These are phyloP conservation scores for Trichoderma koningiopsis DNA, from an alignment of 2,329 filamentous ascomycete species.

Conservation along the genomic window DNA sequence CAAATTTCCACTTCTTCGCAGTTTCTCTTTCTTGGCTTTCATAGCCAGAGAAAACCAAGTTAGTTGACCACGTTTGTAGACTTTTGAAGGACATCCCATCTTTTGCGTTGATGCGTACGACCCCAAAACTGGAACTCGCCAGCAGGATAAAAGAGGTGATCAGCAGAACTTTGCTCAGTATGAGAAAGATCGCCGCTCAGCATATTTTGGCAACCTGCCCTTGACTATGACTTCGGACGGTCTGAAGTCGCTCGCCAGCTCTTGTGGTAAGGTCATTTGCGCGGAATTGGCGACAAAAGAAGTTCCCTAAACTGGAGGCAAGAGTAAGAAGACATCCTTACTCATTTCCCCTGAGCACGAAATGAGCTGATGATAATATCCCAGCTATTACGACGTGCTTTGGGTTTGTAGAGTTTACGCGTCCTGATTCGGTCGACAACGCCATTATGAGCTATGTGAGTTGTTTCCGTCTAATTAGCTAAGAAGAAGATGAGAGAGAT, in stretches of 20 bases:
- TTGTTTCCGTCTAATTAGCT: constrained; percentile 10
- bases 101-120: constrained; percentile 34
- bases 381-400: constrained; percentile 34
- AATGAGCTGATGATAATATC: neutral
- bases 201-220: constrained; percentile 53
- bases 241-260: constrained; percentile 42
- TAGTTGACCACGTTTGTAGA: neutral
- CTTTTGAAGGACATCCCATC: constrained; percentile 36
- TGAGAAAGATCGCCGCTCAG: constrained; percentile 49
- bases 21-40: neutral
- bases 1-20: neutral
- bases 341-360: neutral
- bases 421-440: constrained; percentile 41
- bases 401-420: constrained; percentile 46
- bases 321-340: constrained; percentile 18
- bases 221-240: constrained; percentile 39
- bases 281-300: constrained; percentile 33
- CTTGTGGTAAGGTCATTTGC: constrained; percentile 43
- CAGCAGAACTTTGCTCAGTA: constrained; percentile 36
- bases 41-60: too few species aligned
- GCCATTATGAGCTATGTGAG: constrained; percentile 44
- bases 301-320: constrained; percentile 28
- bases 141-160: constrained; percentile 18
- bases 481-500: neutral
- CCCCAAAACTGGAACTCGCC: constrained; percentile 29